These are phyloP conservation scores for Gynochthodes officinalis DNA, from an alignment of 257 asterid species.

Conservation along the genomic window DNA sequence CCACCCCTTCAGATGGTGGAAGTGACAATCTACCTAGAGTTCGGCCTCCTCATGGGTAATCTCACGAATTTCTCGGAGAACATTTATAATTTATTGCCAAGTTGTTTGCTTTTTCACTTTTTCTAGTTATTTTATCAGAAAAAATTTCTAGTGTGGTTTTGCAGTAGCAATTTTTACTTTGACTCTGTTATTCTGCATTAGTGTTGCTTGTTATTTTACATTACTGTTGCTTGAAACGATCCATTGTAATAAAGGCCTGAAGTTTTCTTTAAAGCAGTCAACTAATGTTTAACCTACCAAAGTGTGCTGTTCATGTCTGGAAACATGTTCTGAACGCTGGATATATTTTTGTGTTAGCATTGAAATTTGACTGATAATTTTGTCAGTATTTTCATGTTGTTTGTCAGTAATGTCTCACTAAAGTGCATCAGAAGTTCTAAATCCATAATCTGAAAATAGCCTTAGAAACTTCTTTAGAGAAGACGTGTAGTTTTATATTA, in stretches of 20 bases:
- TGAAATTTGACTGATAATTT: background rate
- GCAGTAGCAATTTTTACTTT: background rate
- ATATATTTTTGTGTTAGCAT: background rate
- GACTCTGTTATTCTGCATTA: background rate
- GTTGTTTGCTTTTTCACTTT: constrained; percentile 1
- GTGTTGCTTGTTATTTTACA: background rate
- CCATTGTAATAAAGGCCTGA: background rate
- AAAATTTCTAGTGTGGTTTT: background rate
- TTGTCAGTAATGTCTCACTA: background rate
- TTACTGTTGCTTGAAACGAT: background rate
- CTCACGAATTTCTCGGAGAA: constrained; percentile 11
- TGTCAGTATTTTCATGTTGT: background rate
- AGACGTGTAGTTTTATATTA: background rate
- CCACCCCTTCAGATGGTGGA: constrained; percentile 44
- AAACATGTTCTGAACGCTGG: background rate
- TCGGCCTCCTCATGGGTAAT: constrained; percentile 73
- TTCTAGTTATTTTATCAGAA: background rate
- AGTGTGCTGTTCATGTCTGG: background rate
- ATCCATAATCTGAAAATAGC: background rate
- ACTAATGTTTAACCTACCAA: background rate
- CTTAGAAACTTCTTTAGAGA: background rate
- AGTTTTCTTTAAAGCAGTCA: background rate
- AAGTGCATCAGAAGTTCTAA: background rate
- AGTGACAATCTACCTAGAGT: constrained; percentile 47
- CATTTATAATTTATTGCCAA: constrained; percentile 7